Evolutionary conservation across 2,329 filamentous ascomycete genomes (phyloP).

Genomic region (Aspergillus piperis): DNA sequence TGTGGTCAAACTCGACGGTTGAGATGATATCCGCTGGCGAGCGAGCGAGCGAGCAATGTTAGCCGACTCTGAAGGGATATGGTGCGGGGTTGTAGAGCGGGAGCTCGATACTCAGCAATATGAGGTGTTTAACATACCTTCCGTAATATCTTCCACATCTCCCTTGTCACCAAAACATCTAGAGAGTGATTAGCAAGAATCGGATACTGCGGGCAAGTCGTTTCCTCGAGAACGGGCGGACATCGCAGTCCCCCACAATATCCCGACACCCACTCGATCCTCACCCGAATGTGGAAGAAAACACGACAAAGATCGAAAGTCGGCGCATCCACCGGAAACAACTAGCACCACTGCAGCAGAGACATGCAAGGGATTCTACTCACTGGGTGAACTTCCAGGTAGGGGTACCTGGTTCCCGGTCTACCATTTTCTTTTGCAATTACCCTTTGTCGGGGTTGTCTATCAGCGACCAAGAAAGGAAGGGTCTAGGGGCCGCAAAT

Average conservation of each 20-base stretch:
- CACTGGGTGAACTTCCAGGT: conserved; percentile 99
- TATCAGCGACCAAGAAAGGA: conserved; percentile 13
- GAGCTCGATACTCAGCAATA: background rate
- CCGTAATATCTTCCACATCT: conserved; percentile 97
- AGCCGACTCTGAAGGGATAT: background rate
- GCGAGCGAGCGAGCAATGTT: conserved; percentile 5
- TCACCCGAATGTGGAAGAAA: background rate
- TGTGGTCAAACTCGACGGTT: conserved; percentile 56
- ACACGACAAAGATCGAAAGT: background rate
- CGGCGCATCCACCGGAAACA: background rate
- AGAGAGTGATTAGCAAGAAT: conserved; percentile 15
- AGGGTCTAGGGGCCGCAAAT: conserved; percentile 19
- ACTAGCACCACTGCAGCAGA: background rate
- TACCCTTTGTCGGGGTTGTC: conserved; percentile 33
- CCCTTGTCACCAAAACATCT: conserved; percentile 99
- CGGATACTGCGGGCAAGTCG: background rate
- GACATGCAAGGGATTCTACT: conserved; percentile 43
- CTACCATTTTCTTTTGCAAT: conserved; percentile 75
- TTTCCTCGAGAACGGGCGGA: background rate
- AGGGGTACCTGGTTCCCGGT: conserved; percentile 88
- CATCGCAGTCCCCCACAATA: background rate
- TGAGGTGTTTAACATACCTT: conserved; percentile 61
- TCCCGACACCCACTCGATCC: background rate
- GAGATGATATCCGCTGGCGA: conserved; percentile 53
- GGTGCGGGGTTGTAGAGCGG: background rate